These are phyloP conservation scores for Lolium perenne DNA, from an alignment of 176 grass and related monocot species.

Conservation along the genomic window DNA sequence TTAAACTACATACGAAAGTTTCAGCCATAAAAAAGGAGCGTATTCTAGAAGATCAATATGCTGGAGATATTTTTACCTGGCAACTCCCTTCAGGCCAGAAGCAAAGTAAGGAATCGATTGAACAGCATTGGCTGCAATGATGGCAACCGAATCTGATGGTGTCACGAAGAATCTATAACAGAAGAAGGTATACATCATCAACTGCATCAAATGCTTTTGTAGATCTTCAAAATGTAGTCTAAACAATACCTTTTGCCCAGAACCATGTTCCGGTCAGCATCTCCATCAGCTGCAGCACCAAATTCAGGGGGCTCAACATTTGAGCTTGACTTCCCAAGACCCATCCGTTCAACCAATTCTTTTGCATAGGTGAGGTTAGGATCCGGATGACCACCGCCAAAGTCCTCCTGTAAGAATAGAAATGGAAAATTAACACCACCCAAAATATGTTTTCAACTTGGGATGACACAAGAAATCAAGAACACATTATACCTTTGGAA, in stretches of 20 bases:
- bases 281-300: constrained; percentile 96
- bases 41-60: constrained; percentile 32
- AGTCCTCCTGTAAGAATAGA: constrained; percentile 83
- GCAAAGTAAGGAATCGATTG: constrained; percentile 91
- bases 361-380: constrained; percentile 99
- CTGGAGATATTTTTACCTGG: constrained; percentile 62
- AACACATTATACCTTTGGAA: constrained; percentile 75
- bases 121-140: constrained; percentile 98
- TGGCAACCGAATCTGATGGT: constrained; percentile 97
- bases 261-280: constrained; percentile 99
- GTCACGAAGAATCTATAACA: constrained; percentile 93
- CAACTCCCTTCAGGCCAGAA: constrained; percentile 98
- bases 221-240: not conserved
- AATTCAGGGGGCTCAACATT: constrained; percentile 86
- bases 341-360: constrained; percentile 94
- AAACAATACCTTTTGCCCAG: constrained; percentile 90
- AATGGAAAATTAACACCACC: constrained; percentile 25
- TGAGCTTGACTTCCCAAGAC: constrained; percentile 77
- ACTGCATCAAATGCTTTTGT: constrained; percentile 19
- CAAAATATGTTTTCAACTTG: constrained; percentile 15
- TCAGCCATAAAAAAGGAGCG: not conserved
- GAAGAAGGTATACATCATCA: constrained; percentile 29
- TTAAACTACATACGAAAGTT: not conserved
- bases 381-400: constrained; percentile 96
- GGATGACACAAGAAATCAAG: constrained; percentile 3